Evolutionary conservation across 306 rosid species (phyloP).

Genomic region (Dalbergia oliveri): DNA sequence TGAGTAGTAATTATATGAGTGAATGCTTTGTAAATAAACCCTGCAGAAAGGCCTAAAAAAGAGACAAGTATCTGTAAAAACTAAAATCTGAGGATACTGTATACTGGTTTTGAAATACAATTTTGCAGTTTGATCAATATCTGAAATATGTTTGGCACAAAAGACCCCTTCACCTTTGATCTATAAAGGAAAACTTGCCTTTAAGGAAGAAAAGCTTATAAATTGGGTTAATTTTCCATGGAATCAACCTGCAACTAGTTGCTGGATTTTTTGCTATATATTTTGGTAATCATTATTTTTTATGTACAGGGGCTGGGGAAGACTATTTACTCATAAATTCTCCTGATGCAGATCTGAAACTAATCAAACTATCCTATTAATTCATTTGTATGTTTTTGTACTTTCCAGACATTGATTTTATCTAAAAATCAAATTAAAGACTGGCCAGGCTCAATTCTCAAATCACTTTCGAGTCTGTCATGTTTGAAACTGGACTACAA

Average conservation of each 20-base stretch:
- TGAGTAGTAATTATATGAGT: constrained; percentile 5
- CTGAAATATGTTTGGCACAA: neutral
- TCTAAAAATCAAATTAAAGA: constrained; percentile 87
- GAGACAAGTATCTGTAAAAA: neutral
- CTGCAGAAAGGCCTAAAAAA: constrained; percentile 6
- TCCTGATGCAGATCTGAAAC: constrained; percentile 39
- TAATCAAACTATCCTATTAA: constrained; percentile 37
- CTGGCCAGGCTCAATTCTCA: constrained; percentile 86
- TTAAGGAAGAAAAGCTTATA: constrained; percentile 3
- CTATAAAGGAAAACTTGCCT: constrained; percentile 9
- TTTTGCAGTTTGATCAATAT: neutral
- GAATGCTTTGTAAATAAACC: constrained; percentile 6
- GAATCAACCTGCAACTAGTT: constrained; percentile 3
- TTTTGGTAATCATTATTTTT: constrained; percentile 5
- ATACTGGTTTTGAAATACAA: constrained; percentile 4
- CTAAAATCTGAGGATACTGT: constrained; percentile 7
- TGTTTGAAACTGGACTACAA: constrained; percentile 92
- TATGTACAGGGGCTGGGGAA: constrained; percentile 30
- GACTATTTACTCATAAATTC: constrained; percentile 39
- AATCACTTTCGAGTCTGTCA: constrained; percentile 66
- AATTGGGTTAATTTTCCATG: constrained; percentile 1
- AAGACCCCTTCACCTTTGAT: constrained; percentile 5
- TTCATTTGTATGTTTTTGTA: constrained; percentile 44
- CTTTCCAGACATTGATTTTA: constrained; percentile 76
- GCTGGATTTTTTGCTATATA: constrained; percentile 13